Base-by-base conservation (phyloP, 331 rosid species). In the Pyracantha coccinea region DNA sequence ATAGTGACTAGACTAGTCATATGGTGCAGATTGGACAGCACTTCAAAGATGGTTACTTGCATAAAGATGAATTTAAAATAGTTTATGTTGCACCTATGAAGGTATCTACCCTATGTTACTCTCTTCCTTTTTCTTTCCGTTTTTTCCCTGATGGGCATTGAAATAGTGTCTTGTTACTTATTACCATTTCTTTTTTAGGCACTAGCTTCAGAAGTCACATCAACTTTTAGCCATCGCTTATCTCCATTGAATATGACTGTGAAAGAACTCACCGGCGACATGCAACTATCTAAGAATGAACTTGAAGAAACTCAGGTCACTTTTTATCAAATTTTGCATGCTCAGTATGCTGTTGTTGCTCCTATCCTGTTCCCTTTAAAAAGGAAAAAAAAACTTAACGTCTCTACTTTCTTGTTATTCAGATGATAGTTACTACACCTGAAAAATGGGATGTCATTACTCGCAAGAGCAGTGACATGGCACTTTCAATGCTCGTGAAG, bases 391-490 rank as follows among this genome's bases (percentile, higher is more conserved):
- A 25, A 86, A 68, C 82, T 82, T 79, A 66, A 69, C 71, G 74
- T 13, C 74, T 62, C 68, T 59, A 50, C 24, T 66, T 83, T 79
- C 14, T 50, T 32, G 35, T 77, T 41, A n/a, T 74, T 23, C 87
- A 94, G 97, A 94, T 94, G 98, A 94, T 94, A 83, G 98, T 94
- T 81, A 94, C 98, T 59, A 94, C 98, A 78, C 98, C 98, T 76
- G 98, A 94, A 89, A 94, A 94, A 85, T 94, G 98, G 98, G 98
- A 94, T 82, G 98, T 94, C 78, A 94, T 94, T 71, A 94, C 98
- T 68, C 95, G 98, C 84, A 94, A 94, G 89, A 94, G 98, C 84
- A 91, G 98, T 71, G 98, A 94, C 78, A 94, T 91, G 98, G 87
- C 98, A 45, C 89, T 94, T 77, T 91, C 98, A 28, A 88, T 94